Base-by-base conservation (phyloP, 1,139 yeast species). In the Hansenula sp. region DNA sequence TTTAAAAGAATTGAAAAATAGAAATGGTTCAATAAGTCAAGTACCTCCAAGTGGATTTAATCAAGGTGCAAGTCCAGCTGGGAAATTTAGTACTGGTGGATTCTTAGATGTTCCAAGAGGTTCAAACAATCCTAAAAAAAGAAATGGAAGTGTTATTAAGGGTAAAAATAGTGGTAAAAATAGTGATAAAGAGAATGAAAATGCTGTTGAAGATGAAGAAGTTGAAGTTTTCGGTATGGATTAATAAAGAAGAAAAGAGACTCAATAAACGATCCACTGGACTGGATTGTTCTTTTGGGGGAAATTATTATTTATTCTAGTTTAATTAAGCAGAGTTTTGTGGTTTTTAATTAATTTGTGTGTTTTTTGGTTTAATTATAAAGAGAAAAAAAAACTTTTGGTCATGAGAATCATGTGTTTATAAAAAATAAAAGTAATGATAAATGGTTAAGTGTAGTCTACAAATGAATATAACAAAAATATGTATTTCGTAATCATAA, bases 201-300 rank as follows among this genome's bases (percentile, higher is more conserved):
- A 33, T 16, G 52, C 27, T 11, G 22, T 48, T 50, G 37, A 36
- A 16, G 47, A 45, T 14, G 48, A 45, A 5, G 45, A 43, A 10
- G 50, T 48, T 37, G 50, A 51, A 3, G 61, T 62, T 7, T 61
- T 63, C 47, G 68, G 66, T 10, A 57, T 62, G 64, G 66, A 62
- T 32, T 53, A 34, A 48, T 28, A 8, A 25, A 7, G 9, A 10
- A 25, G 12, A 35, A 19, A 21, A 29, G 21, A 11, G 7, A 18
- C 8, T 36, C 19, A 36, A 29, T 29, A 22, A 22, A 21, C 21
- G 14, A 29, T 6, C 9, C 9, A 7, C 9, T 21, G 6, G 6
- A 9, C 24, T 21, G 6, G 9, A 21, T 21, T 21, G 9, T 21
- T 14, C 14, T 14, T 28, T n/a, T n/a, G n/a, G n/a, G n/a, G n/a